Base-by-base conservation (phyloP, 306 rosid genomes). In the Coriaria nepalensis region DNA sequence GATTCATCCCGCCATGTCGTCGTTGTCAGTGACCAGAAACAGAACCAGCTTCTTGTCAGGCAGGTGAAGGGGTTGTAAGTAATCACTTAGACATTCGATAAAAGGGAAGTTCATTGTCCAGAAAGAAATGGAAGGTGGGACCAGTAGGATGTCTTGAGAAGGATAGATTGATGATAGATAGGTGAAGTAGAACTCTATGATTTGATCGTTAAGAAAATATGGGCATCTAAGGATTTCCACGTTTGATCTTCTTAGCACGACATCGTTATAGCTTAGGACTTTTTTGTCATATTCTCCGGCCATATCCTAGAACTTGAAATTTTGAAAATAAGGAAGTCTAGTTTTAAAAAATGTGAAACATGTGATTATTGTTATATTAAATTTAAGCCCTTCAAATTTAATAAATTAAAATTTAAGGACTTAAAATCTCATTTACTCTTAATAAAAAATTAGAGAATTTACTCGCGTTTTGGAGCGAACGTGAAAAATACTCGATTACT, bases 81-180 rank as follows among this genome's bases (percentile, higher is more conserved):
- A 81, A 64, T 77, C 94, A 36, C 49, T 51, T 8, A 81, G 77
- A 63, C 66, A 37, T 29, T 70, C 75, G 6, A 7, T 29, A 4
- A 45, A 66, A 6, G 86, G 87, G 52, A 78, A 90, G 63, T 73
- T 73, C 70, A 71, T 67, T 51, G 77, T 77, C 92, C 95, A 90
- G 65, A 85, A 90, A 40, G 94, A 70, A 20, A 90, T 77, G 33
- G 95, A 79, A 48, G 98, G 94, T 48, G 94, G 92, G 71, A 76
- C 75, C 39, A 85, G 67, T 56, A 82, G 54, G 59, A 75, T 57
- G 43, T 77, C 78, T 45, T 61, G 35, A 36, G 82, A 67, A 50
- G 77, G 62, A 62, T 66, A 40, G 53, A 40, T 5, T 13, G 84
- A 70, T 43, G 84, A 60, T 45, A 85, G 78, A 51, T 79, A 77